Evolutionary conservation across 805 yeast genomes (phyloP).

Genomic region (Wickerhamiella hasegawae): DNA sequence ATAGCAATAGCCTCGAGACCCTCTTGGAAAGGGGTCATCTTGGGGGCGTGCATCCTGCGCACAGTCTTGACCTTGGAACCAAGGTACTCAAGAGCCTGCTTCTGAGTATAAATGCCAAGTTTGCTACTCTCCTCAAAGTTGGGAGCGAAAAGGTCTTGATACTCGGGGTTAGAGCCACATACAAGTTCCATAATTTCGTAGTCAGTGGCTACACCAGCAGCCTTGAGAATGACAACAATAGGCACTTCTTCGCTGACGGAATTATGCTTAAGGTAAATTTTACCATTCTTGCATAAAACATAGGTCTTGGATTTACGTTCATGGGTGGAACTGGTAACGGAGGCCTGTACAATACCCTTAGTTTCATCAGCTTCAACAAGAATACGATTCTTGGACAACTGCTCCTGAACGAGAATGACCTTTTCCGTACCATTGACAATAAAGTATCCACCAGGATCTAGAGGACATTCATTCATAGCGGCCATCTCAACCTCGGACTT

Average conservation of each 20-base stretch:
- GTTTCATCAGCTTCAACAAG: slow-evolving; percentile 96
- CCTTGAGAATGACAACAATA: slow-evolving; percentile 80
- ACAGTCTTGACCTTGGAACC: slow-evolving; percentile 87
- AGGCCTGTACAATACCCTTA: slow-evolving; percentile 87
- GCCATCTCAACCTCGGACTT: slow-evolving; percentile 79
- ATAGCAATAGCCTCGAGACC: slow-evolving; percentile 87
- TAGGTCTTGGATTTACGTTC: slow-evolving; percentile 96
- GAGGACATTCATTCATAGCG: slow-evolving; percentile 74
- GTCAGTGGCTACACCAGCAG: slow-evolving; percentile 88
- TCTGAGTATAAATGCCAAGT: slow-evolving; percentile 74
- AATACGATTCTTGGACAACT: slow-evolving; percentile 88
- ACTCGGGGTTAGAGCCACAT: slow-evolving; percentile 75
- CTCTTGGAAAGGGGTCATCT: slow-evolving; percentile 68
- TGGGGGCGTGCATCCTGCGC: slow-evolving; percentile 72
- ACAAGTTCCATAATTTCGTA: slow-evolving; percentile 85
- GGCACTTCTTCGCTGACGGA: slow-evolving; percentile 93
- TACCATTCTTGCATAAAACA: slow-evolving; percentile 80
- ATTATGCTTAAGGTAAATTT: slow-evolving; percentile 83
- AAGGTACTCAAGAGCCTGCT: slow-evolving; percentile 80
- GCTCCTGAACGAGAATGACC: slow-evolving; percentile 93
- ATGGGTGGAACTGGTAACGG: slow-evolving; percentile 95
- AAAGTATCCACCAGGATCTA: slow-evolving; percentile 98
- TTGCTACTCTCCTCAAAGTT: slow-evolving; percentile 89
- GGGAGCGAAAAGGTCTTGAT: slow-evolving; percentile 83
- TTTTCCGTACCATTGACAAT: slow-evolving; percentile 97